Base-by-base conservation (phyloP, 495 filamentous ascomycete species). In the Penicillium crystallinum region DNA sequence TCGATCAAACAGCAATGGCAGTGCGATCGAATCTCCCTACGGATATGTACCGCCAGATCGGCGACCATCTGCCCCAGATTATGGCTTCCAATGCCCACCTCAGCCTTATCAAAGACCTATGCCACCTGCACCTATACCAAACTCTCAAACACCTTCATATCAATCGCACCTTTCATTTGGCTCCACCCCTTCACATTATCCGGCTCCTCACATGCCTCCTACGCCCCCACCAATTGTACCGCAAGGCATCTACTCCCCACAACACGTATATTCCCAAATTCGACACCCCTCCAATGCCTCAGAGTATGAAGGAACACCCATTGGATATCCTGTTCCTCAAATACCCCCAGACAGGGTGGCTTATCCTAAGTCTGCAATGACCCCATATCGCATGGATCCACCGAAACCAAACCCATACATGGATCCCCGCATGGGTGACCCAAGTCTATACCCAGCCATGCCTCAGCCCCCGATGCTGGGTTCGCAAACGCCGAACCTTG, bases 1-100 rank as follows among this genome's bases (percentile, higher is more conserved):
- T 19, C 79, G 90, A 14, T 93, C 89, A 0, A 79, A 83, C 62
- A 93, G 88, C 66, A 87, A 88, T 61, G 44, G 49, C 18, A 81
- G 82, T 34, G 85, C 83, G 53, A 68, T 78, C 5, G 82, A 85
- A 29, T 65, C 65, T 2, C 55, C 65, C 6, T 75, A 63, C 29
- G 48, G 62, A 17, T 75, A 64, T 29, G 52, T 52, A 6, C 52
- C 60, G 7, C 11, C 65, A 68, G 33, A 57, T 66, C 78, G 81
- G 21, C 78, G 81, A 8, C 75, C 77, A 34, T 84, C 83, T 1
- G 73, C 67, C 31, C 69, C 76, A 7, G 83, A 85, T 38, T 81
- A 79, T 68, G 65, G 69, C 56, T 58, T 63, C 69, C 60, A 63
- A 61, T 67, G 56, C 63, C 65, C 23, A 27, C 23, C 64, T 30